These are phyloP conservation scores for Waitea zeae DNA, from an alignment of 1,284 basidiomycete species.

Conservation along the genomic window DNA sequence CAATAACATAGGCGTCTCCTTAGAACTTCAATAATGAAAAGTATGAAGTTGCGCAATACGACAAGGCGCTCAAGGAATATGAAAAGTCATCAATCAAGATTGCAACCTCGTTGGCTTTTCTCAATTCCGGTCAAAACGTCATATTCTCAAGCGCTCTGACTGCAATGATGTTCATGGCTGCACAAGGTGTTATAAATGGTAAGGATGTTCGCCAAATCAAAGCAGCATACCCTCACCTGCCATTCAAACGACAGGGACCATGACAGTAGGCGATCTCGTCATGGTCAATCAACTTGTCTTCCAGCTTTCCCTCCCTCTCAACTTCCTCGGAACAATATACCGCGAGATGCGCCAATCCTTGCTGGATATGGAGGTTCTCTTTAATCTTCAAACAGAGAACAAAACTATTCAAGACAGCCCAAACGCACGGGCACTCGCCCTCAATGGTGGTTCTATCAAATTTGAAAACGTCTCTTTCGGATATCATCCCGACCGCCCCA, in stretches of 20 bases:
- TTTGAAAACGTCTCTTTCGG: conserved; percentile 90
- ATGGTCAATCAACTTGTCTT: conserved; percentile 99
- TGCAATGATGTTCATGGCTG: conserved; percentile 91
- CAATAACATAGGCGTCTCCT: conserved; percentile 1
- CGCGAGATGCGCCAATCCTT: conserved; percentile 91
- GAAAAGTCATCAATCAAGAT: conserved; percentile 91
- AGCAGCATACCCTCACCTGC: neutral
- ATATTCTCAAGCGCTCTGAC: conserved; percentile 92
- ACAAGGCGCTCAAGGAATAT: conserved; percentile 75
- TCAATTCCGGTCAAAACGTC: conserved; percentile 94
- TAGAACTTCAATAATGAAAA: conserved; percentile 96
- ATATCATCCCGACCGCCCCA: conserved; percentile 82
- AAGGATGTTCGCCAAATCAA: conserved; percentile 7
- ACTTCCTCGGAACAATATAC: conserved; percentile 95
- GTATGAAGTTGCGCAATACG: conserved; percentile 85
- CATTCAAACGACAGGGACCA: conserved; percentile 47
- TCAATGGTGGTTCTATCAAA: conserved; percentile 75
- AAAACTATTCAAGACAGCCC: conserved; percentile 48
- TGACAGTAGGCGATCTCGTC: conserved; percentile 96
- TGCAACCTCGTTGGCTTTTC: conserved; percentile 80
- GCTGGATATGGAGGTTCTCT: conserved; percentile 93
- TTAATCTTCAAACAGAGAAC: conserved; percentile 81
- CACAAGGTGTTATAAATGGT: conserved; percentile 88
- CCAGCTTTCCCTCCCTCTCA: conserved; percentile 89
- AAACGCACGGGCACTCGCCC: conserved; percentile 45